Percentiles rank a stretch among this genome's conserved stretches.
Conservation (phyloP, 164 flowering plant species). For the Stephania cephalantha region DNA sequence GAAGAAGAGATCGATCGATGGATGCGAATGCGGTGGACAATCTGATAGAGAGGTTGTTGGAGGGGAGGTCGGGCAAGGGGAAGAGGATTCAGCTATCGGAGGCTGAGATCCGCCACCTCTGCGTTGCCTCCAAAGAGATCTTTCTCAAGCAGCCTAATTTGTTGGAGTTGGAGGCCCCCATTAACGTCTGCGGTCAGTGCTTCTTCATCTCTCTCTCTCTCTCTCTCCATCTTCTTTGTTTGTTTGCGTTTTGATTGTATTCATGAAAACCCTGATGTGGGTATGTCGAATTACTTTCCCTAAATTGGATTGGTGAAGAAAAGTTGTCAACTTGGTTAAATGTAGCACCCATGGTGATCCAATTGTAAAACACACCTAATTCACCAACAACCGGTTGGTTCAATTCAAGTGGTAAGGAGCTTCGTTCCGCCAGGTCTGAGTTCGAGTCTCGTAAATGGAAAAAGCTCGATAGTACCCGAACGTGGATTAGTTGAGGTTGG, state of each 20-base stretch:
- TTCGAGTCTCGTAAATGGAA: too few species aligned
- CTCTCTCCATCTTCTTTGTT: background rate
- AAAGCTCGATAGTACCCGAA: too few species aligned
- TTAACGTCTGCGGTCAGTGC: constrained; percentile 8
- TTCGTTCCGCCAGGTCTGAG: too few species aligned
- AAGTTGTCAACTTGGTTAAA: too few species aligned
- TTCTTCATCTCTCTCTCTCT: background rate
- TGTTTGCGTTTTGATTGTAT: background rate
- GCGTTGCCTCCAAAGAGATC: constrained; percentile 7
- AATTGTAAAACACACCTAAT: too few species aligned
- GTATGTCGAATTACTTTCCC: too few species aligned
- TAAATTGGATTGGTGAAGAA: too few species aligned
- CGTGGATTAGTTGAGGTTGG: too few species aligned
- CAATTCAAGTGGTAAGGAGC: too few species aligned
- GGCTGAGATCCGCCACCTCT: constrained; percentile 9
- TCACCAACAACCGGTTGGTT: too few species aligned
- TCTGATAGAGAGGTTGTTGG: constrained; percentile 8
- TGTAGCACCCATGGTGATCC: too few species aligned
- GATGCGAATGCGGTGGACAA: constrained; percentile 3
- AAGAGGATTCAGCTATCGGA: constrained; percentile 9
- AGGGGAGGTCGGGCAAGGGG: constrained; percentile 6
- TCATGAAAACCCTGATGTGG: background rate
- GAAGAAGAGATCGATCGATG: background rate
- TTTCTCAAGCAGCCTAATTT: constrained; percentile 6
- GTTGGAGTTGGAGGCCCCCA: constrained; percentile 9